Conservation (phyloP, 352 stramenopile species). For the Phytophthora cactorum region DNA sequence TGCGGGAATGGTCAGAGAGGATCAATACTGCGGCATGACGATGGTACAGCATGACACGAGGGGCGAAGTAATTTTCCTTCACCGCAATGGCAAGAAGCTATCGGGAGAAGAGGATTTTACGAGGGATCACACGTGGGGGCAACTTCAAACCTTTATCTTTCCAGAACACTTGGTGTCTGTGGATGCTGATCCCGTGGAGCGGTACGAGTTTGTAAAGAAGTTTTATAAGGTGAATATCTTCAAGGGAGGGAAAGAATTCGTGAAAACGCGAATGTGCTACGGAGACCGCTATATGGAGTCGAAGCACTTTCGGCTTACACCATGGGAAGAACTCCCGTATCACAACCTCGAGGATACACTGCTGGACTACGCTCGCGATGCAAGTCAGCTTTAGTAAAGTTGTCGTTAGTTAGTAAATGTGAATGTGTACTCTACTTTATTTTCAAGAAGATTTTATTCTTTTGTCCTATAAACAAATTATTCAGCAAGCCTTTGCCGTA, state of each 20-base stretch:
- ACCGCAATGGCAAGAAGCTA: conserved; percentile 57
- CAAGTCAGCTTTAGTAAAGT: conserved; percentile 22
- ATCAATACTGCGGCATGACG: conserved; percentile 54
- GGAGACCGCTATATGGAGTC: conserved; percentile 30
- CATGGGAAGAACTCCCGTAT: conserved; percentile 31
- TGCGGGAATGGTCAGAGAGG: conserved; percentile 37
- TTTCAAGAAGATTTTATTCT: too few species aligned
- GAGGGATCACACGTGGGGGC: conserved; percentile 36
- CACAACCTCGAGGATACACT: conserved; percentile 32
- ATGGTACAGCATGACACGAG: conserved; percentile 42
- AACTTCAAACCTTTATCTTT: conserved; percentile 36
- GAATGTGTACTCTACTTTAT: background rate
- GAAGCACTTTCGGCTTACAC: conserved; percentile 30
- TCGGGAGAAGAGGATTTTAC: conserved; percentile 31
- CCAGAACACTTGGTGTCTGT: conserved; percentile 24
- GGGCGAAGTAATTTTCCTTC: conserved; percentile 51
- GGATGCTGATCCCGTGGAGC: conserved; percentile 17
- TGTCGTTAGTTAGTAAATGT: background rate
- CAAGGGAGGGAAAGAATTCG: conserved; percentile 27
- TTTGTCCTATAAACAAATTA: background rate
- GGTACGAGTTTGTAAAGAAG: conserved; percentile 32
- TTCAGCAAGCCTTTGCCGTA: conserved; percentile 14
- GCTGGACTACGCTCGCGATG: conserved; percentile 31
- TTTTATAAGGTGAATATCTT: conserved; percentile 33
- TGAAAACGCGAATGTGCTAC: conserved; percentile 42